A percentile compares a stretch with the other conserved stretches of the same genome.
Evolutionary conservation across 2,329 filamentous ascomycete species (phyloP).

Genomic region (Penicillium thymicola): DNA sequence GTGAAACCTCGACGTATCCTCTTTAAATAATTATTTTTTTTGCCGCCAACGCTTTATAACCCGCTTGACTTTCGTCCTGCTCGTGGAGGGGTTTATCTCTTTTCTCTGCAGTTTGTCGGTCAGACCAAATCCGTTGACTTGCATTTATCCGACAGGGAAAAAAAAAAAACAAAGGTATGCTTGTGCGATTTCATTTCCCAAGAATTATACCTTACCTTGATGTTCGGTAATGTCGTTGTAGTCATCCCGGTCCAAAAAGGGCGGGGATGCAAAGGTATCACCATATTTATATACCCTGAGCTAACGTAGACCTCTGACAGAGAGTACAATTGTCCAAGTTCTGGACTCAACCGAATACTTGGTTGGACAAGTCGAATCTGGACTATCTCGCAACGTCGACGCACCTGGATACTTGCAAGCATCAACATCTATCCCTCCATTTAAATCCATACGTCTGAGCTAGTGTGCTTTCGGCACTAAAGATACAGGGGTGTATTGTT

Average conservation of each 20-base stretch:
- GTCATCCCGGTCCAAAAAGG: background rate
- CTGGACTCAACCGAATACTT: slow-evolving; percentile 7
- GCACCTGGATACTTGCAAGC: background rate
- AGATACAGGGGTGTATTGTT: background rate
- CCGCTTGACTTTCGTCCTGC: slow-evolving; percentile 1
- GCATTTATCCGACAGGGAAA: slow-evolving; percentile 2
- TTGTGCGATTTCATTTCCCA: background rate
- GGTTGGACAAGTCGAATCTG: slow-evolving; percentile 10
- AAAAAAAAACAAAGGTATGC: background rate
- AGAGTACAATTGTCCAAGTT: slow-evolving; percentile 5
- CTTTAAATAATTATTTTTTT: background rate
- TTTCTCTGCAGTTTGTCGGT: slow-evolving; percentile 12
- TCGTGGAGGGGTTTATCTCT: slow-evolving; percentile 9
- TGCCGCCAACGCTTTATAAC: slow-evolving; percentile 12
- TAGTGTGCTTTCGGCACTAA: background rate
- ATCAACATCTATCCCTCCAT: background rate
- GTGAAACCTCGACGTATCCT: slow-evolving; percentile 14
- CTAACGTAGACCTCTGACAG: background rate
- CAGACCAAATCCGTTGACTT: slow-evolving; percentile 14
- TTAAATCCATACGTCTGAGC: slow-evolving; percentile 1
- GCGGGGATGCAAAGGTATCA: background rate
- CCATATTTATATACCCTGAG: background rate
- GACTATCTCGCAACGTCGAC: slow-evolving; percentile 16
- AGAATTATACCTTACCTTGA: background rate
- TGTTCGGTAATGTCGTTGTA: background rate